Conservation (phyloP, 1,284 basidiomycete genomes). For the Entoloma clypeatum region DNA sequence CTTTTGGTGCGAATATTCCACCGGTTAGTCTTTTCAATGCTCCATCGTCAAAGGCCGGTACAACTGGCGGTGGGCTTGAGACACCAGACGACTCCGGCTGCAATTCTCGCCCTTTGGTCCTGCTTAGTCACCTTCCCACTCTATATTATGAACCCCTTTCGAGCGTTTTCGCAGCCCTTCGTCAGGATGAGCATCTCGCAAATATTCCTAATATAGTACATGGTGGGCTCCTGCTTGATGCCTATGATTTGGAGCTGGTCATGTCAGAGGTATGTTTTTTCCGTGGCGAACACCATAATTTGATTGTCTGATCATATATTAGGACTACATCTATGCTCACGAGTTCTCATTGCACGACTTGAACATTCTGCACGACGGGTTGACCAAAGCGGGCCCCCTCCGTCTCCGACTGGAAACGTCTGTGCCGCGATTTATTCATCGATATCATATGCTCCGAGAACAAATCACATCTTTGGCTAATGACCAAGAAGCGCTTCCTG, state of each 20-base stretch:
- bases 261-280: conserved; percentile 58
- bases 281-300: background rate
- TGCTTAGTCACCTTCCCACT: conserved; percentile 58
- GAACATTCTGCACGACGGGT: conserved; percentile 65
- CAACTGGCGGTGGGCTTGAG: conserved; percentile 23
- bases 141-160: conserved; percentile 72
- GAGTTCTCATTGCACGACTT: conserved; percentile 72
- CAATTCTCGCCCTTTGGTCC: too few species aligned
- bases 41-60: conserved; percentile 29
- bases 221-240: conserved; percentile 63
- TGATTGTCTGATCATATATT: conserved; percentile 7
- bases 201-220: conserved; percentile 45
- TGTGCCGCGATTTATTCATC: conserved; percentile 61
- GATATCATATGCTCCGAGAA: conserved; percentile 61
- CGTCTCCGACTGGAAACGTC: conserved; percentile 51
- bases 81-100: conserved; percentile 19
- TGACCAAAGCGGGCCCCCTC: conserved; percentile 59
- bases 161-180: conserved; percentile 63
- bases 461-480: conserved; percentile 44
- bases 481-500: background rate
- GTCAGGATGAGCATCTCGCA: conserved; percentile 52
- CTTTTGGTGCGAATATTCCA: conserved; percentile 40
- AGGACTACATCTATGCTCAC: conserved; percentile 73
- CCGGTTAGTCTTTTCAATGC: conserved; percentile 60
- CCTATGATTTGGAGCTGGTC: conserved; percentile 58